Base-by-base conservation (phyloP, 1,139 yeast species). In the Entelexis sorbosivorans region DNA sequence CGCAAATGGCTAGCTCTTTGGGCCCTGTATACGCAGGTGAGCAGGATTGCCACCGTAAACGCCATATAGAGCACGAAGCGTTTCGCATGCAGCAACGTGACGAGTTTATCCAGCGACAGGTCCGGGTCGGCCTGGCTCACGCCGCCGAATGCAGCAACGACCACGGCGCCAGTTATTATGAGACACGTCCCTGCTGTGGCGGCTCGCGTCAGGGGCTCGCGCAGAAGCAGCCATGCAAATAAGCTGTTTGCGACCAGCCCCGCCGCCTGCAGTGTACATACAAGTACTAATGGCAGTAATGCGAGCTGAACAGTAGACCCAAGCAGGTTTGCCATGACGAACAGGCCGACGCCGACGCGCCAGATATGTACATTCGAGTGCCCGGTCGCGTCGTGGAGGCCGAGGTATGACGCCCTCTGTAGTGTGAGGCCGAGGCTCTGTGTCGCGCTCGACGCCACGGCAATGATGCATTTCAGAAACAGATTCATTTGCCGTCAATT, bases 231-330 rank as follows among this genome's bases (percentile, higher is more conserved):
- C 26, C 83, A 64, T 47, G 94, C 85, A 59, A 88, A 82, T 10
- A 85, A 66, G 1, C 93, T 79, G 66, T 88, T 88, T 71, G 88
- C 87, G 3, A 87, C 89, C 34, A 88, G 73, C 0, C 96, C 95
- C n/a, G 82, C 79, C 32, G 95, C 88, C 65, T 88, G 96, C 48
- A 88, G 68, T 0, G 96, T 95, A 34, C 89, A 81, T 52, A 87
- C 66, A 2, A 88, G 75, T 47, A 87, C 82, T 55, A 88, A 70
- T 0, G 96, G 96, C 42, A 88, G 70, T 1, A 95, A 83, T 1
- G 93, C 78, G 40, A 88, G 80, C 66, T 88, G 96, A 34, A 87
- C 82, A 32, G 84, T 73, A 3, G 93, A 82, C 1, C 96, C 96
- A 48, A 87, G 70, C 1, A 88, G 70, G 60, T 87, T 88, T 47